Conservation (phyloP, 768 basidiomycete genomes). For the Piloderma croceum region DNA sequence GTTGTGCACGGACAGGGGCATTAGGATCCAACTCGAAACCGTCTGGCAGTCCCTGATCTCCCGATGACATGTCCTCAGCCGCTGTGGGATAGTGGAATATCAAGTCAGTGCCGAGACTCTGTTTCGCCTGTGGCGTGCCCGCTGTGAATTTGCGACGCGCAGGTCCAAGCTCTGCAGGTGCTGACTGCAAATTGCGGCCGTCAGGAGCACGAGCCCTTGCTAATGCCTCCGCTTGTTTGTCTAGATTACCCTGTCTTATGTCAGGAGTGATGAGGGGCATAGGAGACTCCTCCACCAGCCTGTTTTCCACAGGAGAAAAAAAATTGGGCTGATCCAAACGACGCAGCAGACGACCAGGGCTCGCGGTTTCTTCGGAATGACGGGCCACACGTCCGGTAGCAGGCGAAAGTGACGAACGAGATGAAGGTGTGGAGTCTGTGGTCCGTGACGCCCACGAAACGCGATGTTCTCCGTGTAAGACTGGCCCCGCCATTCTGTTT, state of each 20-base stretch:
- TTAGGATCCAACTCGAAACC: conserved; percentile 35
- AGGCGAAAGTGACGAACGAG: conserved; percentile 25
- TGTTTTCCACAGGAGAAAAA: conserved; percentile 34
- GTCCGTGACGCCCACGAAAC: conserved; percentile 55
- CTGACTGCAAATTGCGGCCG: conserved; percentile 27
- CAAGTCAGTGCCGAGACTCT: conserved; percentile 28
- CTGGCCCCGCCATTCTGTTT: conserved; percentile 64
- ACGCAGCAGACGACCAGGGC: conserved; percentile 6
- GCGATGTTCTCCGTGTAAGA: conserved; percentile 43
- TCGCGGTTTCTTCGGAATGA: conserved; percentile 10
- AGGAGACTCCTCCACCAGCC: conserved; percentile 42
- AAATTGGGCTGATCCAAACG: conserved; percentile 10
- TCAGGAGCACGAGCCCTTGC: background rate
- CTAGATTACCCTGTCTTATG: no score
- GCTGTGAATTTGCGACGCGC: conserved; percentile 28
- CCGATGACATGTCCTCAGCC: no score
- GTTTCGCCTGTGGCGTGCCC: conserved; percentile 18
- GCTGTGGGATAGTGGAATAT: no score
- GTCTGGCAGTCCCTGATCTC: conserved; percentile 2
- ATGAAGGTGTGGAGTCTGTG: conserved; percentile 26
- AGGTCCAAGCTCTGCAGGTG: conserved; percentile 48
- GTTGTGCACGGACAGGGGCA: conserved; percentile 39
- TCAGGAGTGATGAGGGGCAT: conserved; percentile 19
- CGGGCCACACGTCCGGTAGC: conserved; percentile 8
- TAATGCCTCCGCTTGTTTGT: no score